Conservation (phyloP, 2,329 filamentous ascomycete genomes). For the Pochonia chlamydosporia region DNA sequence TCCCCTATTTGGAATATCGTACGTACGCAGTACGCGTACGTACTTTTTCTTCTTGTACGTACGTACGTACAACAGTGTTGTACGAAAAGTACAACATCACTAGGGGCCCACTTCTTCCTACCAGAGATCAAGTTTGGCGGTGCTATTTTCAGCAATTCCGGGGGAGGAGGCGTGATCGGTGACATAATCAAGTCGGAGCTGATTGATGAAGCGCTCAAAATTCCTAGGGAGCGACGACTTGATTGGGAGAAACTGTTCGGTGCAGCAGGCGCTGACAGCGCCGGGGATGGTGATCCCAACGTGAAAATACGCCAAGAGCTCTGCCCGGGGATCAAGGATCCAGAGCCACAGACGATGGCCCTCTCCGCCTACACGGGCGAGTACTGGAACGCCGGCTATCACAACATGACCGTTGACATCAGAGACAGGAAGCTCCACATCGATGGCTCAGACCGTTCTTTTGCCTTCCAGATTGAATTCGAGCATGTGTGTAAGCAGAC, state of each 20-base stretch:
- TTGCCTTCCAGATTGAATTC: slow-evolving; percentile 15
- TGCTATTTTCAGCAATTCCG: slow-evolving; percentile 19
- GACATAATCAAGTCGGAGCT: slow-evolving; percentile 14
- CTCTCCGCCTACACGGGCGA: slow-evolving; percentile 9
- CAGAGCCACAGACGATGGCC: slow-evolving; percentile 1
- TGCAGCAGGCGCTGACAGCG: no score
- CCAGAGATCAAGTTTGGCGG: slow-evolving; percentile 19
- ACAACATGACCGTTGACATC: slow-evolving; percentile 11
- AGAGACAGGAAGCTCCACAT: slow-evolving; percentile 11
- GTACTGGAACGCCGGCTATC: not conserved
- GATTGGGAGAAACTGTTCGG: no score
- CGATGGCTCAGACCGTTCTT: slow-evolving; percentile 16
- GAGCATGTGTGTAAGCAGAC: not conserved
- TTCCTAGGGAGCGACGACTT: no score
- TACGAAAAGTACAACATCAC: no score
- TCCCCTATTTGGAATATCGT: no score
- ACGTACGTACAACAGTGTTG: no score
- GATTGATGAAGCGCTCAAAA: slow-evolving; percentile 12
- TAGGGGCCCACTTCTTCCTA: slow-evolving; percentile 20
- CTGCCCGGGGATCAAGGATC: slow-evolving; percentile 2
- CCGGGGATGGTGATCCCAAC: no score
- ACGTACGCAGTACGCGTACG: no score
- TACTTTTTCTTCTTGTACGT: no score
- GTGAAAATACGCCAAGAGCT: no score
- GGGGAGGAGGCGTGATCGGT: slow-evolving; percentile 10